Evolutionary conservation across 306 rosid species (phyloP), one percentile per base, ranked within the genome.

Genomic region (Inga oerstediana): DNA sequence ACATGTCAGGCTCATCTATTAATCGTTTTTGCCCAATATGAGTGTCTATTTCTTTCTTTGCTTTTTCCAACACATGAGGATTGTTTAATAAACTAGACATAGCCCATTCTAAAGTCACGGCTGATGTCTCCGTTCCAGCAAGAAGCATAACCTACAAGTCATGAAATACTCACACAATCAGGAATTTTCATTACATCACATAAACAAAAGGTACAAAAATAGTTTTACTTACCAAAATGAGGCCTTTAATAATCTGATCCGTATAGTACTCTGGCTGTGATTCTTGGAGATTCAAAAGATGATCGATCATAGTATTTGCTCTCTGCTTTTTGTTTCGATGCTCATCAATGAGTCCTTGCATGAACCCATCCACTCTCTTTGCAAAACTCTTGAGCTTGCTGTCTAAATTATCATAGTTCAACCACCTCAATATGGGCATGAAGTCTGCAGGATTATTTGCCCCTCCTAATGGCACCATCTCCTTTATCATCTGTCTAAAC

Each of bases 21-120:
- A 88, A 78, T 11, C 16, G 24, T 49, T 85, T 80, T 58, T 82
- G 77, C 46, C 88, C 90, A 8, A 87, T 48, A 0, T 67, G n/a
- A 12, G 46, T 20, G 58, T 90, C 91, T 4, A 89, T 0, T 66
- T 89, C 95, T 4, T 71, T 46, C 79, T 34, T 81, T n/a, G 87
- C 96, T 7, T 75, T 92, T n/a, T 77, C 66, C 2, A 92, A 8
- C 22, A 79, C 74, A 1, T 82, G 46, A 0, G 89, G 90, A 56
- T 88, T 73, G 49, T 90, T 90, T 3, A 92, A 74, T 8, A 92
- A 78, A 85, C 81, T 72, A 10, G 88, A 52, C 83, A 91, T n/a
- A 1, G 91, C 91, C 95, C 95, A 89, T 76, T 91, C 95, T 77
- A 92, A 4, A 30, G 93, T 88, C 3, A 88, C 37, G 0, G 92